Evolutionary conservation across 2,329 filamentous ascomycete genomes (phyloP).

Genomic region (Hansfordia pulvinata): DNA sequence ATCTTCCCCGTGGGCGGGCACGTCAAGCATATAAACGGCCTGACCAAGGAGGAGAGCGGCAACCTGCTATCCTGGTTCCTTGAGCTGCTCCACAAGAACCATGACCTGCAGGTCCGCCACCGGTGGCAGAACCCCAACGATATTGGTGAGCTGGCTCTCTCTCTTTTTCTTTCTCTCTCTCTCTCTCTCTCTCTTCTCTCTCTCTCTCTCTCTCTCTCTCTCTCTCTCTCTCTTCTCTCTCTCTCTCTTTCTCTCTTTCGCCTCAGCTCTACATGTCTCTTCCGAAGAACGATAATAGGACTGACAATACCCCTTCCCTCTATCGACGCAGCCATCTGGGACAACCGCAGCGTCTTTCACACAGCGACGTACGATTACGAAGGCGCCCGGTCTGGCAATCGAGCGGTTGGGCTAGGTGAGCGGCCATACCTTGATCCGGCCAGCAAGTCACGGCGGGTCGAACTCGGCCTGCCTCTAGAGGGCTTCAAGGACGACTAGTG

Average conservation of each 20-base stretch:
- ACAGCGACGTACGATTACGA: conserved; percentile 45
- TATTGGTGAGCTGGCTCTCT: conserved; percentile 21
- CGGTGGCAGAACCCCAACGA: conserved; percentile 30
- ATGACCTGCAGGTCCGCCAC: conserved; percentile 33
- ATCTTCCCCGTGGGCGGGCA: conserved; percentile 28
- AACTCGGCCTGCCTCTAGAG: too few relatives aligned
- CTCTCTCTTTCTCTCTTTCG: too few relatives aligned
- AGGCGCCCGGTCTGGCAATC: conserved; percentile 34
- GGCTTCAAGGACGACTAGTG: too few relatives aligned
- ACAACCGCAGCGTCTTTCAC: conserved; percentile 45
- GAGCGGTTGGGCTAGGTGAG: conserved; percentile 41
- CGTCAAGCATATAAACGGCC: conserved; percentile 26
- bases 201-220: not conserved
- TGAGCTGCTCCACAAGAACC: conserved; percentile 27
- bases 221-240: not conserved
- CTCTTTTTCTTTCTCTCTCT: too few relatives aligned
- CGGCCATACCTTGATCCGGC: conserved; percentile 37
- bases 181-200: too few relatives aligned
- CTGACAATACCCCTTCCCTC: conserved; percentile 1
- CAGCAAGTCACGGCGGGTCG: conserved; percentile 33
- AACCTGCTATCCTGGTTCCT: conserved; percentile 27
- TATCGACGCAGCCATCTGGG: conserved; percentile 37
- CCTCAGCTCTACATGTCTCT: too few relatives aligned
- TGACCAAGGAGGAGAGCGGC: conserved; percentile 26
- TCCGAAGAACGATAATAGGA: too few relatives aligned